phyloP scores from a whole-genome alignment of 169 alveolate genomes.

The Plasmodium cynomolgi region DNA sequence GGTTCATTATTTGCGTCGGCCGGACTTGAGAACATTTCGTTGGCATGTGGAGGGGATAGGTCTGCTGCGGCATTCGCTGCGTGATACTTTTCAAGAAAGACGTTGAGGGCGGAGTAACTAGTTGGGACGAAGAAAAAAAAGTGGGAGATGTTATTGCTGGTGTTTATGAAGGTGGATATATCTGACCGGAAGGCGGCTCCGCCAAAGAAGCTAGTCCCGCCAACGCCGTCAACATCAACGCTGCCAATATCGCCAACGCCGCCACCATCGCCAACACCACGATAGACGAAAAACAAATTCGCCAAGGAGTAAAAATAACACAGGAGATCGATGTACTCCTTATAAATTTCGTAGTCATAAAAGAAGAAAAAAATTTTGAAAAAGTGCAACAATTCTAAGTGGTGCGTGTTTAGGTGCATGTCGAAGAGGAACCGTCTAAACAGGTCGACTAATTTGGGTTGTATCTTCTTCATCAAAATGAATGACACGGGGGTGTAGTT shows the following conservation, averaged over 20 bases:
- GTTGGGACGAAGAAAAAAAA: constrained; percentile 54
- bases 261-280: not conserved
- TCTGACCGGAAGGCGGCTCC: constrained; percentile 7
- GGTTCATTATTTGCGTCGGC: not conserved
- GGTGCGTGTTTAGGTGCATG: constrained; percentile 25
- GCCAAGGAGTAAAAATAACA: constrained; percentile 11
- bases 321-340: constrained; percentile 22
- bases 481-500: constrained; percentile 69
- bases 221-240: no score
- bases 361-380: constrained; percentile 49
- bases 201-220: not conserved
- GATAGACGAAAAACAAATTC: constrained; percentile 28
- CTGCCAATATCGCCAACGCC: no score
- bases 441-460: constrained; percentile 4
- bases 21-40: not conserved
- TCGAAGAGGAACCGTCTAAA: constrained; percentile 32
- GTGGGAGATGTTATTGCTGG: constrained; percentile 44
- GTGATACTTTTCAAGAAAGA: constrained; percentile 8
- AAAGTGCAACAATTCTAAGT: constrained; percentile 47
- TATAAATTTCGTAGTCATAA: constrained; percentile 47
- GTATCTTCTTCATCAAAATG: constrained; percentile 42
- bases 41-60: not conserved
- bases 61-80: not conserved
- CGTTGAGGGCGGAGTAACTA: constrained; percentile 30
- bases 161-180: constrained; percentile 37